Evolutionary conservation across 371 early-diverging fungal species (phyloP), one percentile per base, ranked within the genome.

Genomic region (Nematocida ausubeli): DNA sequence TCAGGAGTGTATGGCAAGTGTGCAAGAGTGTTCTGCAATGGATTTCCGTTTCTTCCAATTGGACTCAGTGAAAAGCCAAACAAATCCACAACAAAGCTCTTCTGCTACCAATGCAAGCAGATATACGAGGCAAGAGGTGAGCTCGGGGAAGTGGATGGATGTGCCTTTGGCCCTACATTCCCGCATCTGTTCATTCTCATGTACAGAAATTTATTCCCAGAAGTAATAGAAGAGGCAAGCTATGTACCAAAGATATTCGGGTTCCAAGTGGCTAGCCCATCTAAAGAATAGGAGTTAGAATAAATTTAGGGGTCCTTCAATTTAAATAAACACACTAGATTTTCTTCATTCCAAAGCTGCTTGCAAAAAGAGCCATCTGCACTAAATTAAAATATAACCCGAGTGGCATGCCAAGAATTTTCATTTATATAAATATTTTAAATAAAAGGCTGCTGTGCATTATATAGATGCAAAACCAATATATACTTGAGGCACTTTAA

Each of bases 151-250:
- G 83, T 95, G 47, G 95, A 95, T 88, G 94, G 97, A 51, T 94
- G 95, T 44, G 93, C 91, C 81, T 98, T 95, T 86, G 96, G 96
- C 35, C 92, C 92, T 28, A 92, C 95, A 35, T 94, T 97, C 86
- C 92, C 95, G 32, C 93, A 94, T 82, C 90, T 97, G 88, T 87
- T 97, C 47, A 91, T 95, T 86, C 89, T 93, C 83, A 90, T 90
- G 19, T 92, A 93, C 85, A 91, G 94, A 30, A 89, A 92, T 62
- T 63, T 81, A 60, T 81, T 84, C 73, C 78, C 82, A 19, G 42
- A 68, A 7, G 90, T 7, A 51, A 24, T 22, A 28, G 2, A 34
- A 71, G 26, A 47, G 6, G 32, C 6, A 3, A 51, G 19, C 16
- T 81, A 81, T 62, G 49, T 26, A 19, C 81, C 81, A 5, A 70